These are phyloP conservation scores for Coffea eugenioides DNA, from an alignment of 257 asterid genomes.

Conservation along the genomic window DNA sequence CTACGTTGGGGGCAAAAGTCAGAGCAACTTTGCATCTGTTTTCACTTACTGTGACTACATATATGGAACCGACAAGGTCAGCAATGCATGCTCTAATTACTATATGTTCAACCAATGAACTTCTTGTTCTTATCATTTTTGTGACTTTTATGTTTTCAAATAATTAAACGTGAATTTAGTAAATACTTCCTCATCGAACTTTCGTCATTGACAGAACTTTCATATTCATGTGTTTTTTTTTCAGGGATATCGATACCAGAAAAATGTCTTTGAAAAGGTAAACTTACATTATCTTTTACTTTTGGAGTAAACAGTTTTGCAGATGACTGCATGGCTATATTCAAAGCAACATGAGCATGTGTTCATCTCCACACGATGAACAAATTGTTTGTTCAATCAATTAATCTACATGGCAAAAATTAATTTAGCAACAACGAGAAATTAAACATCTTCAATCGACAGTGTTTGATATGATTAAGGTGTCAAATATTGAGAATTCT, in stretches of 20 bases:
- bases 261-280: constrained; percentile 59
- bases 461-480: too few relatives aligned
- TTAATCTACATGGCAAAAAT: too few relatives aligned
- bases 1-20: constrained; percentile 65
- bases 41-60: constrained; percentile 76
- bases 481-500: not conserved
- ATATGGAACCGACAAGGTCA: constrained; percentile 73
- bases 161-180: too few relatives aligned
- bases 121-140: not conserved
- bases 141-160: not conserved
- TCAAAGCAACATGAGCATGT: too few relatives aligned
- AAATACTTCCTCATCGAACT: not conserved
- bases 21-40: constrained; percentile 74
- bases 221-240: not conserved
- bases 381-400: too few relatives aligned
- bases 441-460: too few relatives aligned
- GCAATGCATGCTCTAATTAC: too few relatives aligned
- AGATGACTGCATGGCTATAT: not conserved
- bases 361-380: too few relatives aligned
- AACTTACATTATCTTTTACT: not conserved
- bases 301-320: too few relatives aligned
- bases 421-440: too few relatives aligned
- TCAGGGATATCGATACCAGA: constrained; percentile 63
- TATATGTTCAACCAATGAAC: not conserved
- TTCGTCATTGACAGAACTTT: not conserved